Conservation (phyloP, 495 filamentous ascomycete species). For the Penicillium canescens region DNA sequence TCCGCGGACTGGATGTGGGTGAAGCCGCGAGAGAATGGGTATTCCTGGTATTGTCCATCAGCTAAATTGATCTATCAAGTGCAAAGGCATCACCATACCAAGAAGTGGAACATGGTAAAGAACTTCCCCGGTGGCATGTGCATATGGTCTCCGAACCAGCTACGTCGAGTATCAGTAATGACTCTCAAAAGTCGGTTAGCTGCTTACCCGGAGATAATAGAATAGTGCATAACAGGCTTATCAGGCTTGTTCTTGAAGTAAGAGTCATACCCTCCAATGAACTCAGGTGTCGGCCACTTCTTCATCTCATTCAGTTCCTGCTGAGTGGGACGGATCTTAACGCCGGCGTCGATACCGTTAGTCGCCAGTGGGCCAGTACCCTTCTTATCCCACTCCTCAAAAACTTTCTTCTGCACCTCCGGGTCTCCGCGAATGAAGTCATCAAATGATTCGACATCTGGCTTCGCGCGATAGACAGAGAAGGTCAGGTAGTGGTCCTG, state of each 20-base stretch:
- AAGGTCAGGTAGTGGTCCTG: constrained; percentile 87
- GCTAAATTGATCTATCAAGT: not conserved
- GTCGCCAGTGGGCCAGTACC: constrained; percentile 80
- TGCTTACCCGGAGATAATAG: constrained; percentile 60
- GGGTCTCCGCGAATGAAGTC: constrained; percentile 77
- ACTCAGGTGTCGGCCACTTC: constrained; percentile 65
- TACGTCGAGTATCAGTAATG: constrained; percentile 9
- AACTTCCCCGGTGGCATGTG: constrained; percentile 76
- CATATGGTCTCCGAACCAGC: constrained; percentile 63
- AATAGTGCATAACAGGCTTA: constrained; percentile 86
- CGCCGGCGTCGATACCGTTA: constrained; percentile 82
- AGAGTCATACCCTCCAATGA: constrained; percentile 67
- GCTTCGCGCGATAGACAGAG: constrained; percentile 73
- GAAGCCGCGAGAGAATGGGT: constrained; percentile 75
- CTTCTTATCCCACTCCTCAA: constrained; percentile 75
- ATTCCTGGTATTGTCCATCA: constrained; percentile 42
- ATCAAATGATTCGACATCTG: constrained; percentile 75
- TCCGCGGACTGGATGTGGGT: constrained; percentile 71
- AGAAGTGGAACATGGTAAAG: constrained; percentile 87
- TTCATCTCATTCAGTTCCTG: constrained; percentile 69
- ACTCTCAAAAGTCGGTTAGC: not conserved
- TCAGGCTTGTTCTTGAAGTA: constrained; percentile 87
- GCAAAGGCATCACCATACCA: constrained; percentile 36
- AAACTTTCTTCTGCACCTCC: constrained; percentile 66
- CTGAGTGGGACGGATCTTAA: constrained; percentile 74